Evolutionary conservation across 2,329 filamentous ascomycete species (phyloP).

Genomic region (Penicillium digitatum): DNA sequence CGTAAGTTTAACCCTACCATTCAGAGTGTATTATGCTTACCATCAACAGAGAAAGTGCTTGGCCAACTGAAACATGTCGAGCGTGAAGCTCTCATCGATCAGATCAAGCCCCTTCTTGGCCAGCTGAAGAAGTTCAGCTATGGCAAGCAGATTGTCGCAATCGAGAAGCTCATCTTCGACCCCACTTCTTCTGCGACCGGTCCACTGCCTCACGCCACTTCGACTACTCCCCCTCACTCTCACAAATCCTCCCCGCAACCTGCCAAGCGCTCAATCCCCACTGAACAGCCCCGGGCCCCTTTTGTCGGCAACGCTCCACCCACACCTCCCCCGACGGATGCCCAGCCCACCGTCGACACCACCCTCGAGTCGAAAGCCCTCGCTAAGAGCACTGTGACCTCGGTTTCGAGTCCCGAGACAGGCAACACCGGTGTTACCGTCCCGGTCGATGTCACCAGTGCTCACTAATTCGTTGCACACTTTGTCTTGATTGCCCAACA

Average conservation of each 20-base stretch:
- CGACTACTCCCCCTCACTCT: constrained; percentile 39
- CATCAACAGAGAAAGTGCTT: constrained; percentile 69
- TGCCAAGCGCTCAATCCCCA: constrained; percentile 31
- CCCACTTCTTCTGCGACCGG: constrained; percentile 24
- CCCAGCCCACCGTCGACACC: constrained; percentile 57
- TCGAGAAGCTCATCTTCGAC: constrained; percentile 55
- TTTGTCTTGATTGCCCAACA: constrained; percentile 23
- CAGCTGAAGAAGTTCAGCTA: constrained; percentile 61
- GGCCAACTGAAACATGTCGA: constrained; percentile 59
- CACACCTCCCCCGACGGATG: constrained; percentile 64
- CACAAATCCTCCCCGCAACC: constrained; percentile 41
- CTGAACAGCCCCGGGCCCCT: constrained; percentile 41
- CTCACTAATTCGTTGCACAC: constrained; percentile 29
- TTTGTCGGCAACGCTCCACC: constrained; percentile 56
- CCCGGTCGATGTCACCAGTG: constrained; percentile 27
- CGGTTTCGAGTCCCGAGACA: constrained; percentile 32
- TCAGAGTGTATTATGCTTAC: constrained; percentile 22
- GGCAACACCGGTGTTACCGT: constrained; percentile 24
- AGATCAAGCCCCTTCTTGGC: constrained; percentile 60
- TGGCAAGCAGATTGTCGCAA: constrained; percentile 62
- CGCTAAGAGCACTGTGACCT: constrained; percentile 34
- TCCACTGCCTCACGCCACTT: constrained; percentile 30
- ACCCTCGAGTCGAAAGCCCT: constrained; percentile 38
- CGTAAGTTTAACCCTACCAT: constrained; percentile 60
- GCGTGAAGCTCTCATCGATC: constrained; percentile 56